Conservation (phyloP, 2,329 filamentous ascomycete genomes). For the Fusarium abutilonis region DNA sequence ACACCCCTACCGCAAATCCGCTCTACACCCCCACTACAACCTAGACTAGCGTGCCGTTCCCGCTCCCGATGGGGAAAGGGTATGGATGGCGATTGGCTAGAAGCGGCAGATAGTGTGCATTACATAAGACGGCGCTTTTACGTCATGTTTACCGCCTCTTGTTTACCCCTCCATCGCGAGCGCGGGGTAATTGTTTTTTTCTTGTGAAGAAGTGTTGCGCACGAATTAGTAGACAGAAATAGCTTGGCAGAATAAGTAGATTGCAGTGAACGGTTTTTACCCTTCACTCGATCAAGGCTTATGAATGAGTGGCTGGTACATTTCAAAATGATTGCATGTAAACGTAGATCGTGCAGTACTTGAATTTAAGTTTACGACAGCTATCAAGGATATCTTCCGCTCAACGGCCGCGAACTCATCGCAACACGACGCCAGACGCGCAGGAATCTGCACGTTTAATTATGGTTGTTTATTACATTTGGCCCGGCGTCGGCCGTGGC, state of each 20-base stretch:
- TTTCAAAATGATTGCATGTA: not conserved
- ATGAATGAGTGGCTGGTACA: not conserved
- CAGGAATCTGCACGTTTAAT: constrained; percentile 6
- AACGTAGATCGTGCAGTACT: not conserved
- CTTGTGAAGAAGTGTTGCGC: not conserved
- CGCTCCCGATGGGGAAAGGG: constrained; percentile 34
- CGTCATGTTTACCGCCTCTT: constrained; percentile 33
- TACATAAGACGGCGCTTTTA: constrained; percentile 35
- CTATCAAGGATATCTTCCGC: not conserved
- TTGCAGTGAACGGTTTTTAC: not conserved
- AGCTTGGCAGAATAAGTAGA: not conserved
- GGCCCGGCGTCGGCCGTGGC: constrained; percentile 11
- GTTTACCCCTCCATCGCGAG: constrained; percentile 36
- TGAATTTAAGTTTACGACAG: too few relatives aligned
- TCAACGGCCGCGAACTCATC: not conserved
- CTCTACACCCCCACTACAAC: constrained; percentile 21
- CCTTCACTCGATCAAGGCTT: not conserved
- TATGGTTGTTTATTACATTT: constrained; percentile 27
- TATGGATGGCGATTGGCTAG: constrained; percentile 34
- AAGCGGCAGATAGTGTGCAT: rapidly evolving
- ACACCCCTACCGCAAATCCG: constrained; percentile 35
- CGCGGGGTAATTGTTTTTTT: constrained; percentile 34
- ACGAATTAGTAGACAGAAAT: constrained; percentile 18
- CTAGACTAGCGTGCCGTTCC: constrained; percentile 38
- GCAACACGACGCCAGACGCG: not conserved